phyloP scores from a whole-genome alignment of 2,329 filamentous ascomycete species.

The Chrysosporium keratinophilum region DNA sequence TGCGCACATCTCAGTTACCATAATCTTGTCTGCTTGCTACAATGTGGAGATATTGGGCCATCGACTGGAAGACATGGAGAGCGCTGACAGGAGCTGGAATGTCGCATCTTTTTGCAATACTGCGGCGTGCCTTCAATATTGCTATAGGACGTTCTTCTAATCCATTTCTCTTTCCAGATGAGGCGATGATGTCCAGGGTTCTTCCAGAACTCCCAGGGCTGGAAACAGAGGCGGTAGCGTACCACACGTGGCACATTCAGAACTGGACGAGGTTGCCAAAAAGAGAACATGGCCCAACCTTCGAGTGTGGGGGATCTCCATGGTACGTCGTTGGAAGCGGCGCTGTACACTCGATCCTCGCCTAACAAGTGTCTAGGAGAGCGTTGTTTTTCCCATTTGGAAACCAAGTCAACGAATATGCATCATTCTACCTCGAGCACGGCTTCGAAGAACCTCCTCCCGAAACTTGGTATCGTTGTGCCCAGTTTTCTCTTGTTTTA shows the following conservation, averaged over 20 bases:
- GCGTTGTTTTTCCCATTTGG: slow-evolving; percentile 91
- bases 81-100: background rate
- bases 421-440: slow-evolving; percentile 93
- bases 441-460: slow-evolving; percentile 69
- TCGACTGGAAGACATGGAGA: background rate
- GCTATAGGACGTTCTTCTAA: background rate
- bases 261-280: slow-evolving; percentile 67
- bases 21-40: background rate
- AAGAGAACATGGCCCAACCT: slow-evolving; percentile 79
- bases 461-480: slow-evolving; percentile 92
- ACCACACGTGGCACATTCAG: slow-evolving; percentile 78
- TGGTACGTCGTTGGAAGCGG: slow-evolving; percentile 50
- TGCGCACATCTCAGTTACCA: background rate
- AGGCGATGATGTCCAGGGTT: slow-evolving; percentile 73
- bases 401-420: slow-evolving; percentile 76
- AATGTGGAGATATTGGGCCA: background rate
- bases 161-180: slow-evolving; percentile 43
- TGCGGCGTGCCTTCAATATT: background rate
- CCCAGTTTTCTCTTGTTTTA: slow-evolving; percentile 86
- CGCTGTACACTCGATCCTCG: background rate
- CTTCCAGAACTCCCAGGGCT: slow-evolving; percentile 69
- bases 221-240: slow-evolving; percentile 63
- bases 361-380: slow-evolving; percentile 52
- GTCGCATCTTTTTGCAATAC: background rate
- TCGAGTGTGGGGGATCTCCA: slow-evolving; percentile 74